Conservation (phyloP, 2,329 filamentous ascomycete species). For the Pyricularia sp. region DNA sequence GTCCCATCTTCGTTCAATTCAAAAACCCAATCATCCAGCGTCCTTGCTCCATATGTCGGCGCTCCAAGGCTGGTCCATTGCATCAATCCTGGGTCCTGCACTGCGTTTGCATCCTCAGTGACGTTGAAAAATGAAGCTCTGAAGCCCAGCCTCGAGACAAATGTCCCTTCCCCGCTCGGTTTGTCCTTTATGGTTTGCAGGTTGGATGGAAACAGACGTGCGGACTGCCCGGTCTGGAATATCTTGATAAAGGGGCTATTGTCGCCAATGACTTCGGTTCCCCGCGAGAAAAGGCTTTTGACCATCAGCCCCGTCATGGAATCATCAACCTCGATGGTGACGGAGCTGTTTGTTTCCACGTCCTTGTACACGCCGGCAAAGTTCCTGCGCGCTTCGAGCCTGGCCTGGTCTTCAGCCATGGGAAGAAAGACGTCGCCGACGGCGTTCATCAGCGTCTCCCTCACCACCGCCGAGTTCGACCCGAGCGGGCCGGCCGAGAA, state of each 20-base stretch:
- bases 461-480: neutral
- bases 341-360: conserved; percentile 16
- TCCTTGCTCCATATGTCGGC: neutral
- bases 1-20: neutral
- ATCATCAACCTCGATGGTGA: neutral
- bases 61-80: neutral
- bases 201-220: neutral
- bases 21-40: neutral
- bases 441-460: neutral
- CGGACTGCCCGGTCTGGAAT: neutral
- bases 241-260: neutral
- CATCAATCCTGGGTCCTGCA: neutral
- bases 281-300: neutral
- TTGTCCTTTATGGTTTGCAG: neutral
- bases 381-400: conserved; percentile 17
- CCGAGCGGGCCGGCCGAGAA: conserved; percentile 18
- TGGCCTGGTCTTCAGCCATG: conserved; percentile 25
- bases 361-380: conserved; percentile 26
- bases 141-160: neutral
- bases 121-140: neutral
- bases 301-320: neutral
- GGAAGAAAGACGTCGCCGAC: conserved; percentile 18
- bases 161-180: neutral
- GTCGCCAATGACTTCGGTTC: neutral
- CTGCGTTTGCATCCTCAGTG: neutral